Percentiles rank a stretch among this genome's conserved stretches.
Conservation (phyloP, 176 grass and related monocot species). For the Bothriochloa decipiens region DNA sequence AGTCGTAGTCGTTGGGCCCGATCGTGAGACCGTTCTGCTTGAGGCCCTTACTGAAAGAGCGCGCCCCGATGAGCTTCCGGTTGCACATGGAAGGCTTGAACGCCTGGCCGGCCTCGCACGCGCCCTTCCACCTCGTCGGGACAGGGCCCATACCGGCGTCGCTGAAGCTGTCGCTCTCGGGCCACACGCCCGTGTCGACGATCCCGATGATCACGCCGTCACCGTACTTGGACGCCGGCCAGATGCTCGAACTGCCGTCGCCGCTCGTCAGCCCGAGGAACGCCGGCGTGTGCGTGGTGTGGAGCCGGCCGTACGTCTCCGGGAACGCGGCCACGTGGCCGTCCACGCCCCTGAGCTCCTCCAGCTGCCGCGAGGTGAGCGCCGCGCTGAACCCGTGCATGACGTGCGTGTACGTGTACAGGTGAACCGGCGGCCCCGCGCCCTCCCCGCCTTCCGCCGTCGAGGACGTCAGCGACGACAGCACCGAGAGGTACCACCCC, state of each 20-base stretch:
- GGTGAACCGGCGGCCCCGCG: slow-evolving; percentile 47
- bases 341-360: slow-evolving; percentile 9
- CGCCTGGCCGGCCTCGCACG: slow-evolving; percentile 43
- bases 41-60: slow-evolving; percentile 55
- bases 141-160: slow-evolving; percentile 43
- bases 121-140: slow-evolving; percentile 58
- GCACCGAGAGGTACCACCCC: slow-evolving; percentile 66
- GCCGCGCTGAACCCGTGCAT: slow-evolving; percentile 72
- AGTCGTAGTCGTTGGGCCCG: slow-evolving; percentile 49
- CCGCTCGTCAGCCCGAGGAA: slow-evolving; percentile 56
- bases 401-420: slow-evolving; percentile 77
- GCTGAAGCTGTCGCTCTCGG: slow-evolving; percentile 57
- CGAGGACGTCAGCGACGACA: slow-evolving; percentile 47
- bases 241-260: background rate
- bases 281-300: slow-evolving; percentile 62
- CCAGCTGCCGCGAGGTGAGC: slow-evolving; percentile 58
- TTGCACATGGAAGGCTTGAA: slow-evolving; percentile 56
- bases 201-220: slow-evolving; percentile 64
- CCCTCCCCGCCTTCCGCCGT: no score
- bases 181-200: slow-evolving; percentile 61
- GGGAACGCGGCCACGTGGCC: slow-evolving; percentile 70
- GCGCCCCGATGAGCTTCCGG: slow-evolving; percentile 61
- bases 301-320: slow-evolving; percentile 62
- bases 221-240: slow-evolving; percentile 54
- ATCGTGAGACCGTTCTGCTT: slow-evolving; percentile 37